phyloP scores from a whole-genome alignment of 1,284 basidiomycete species.

The Meira nashicola region DNA sequence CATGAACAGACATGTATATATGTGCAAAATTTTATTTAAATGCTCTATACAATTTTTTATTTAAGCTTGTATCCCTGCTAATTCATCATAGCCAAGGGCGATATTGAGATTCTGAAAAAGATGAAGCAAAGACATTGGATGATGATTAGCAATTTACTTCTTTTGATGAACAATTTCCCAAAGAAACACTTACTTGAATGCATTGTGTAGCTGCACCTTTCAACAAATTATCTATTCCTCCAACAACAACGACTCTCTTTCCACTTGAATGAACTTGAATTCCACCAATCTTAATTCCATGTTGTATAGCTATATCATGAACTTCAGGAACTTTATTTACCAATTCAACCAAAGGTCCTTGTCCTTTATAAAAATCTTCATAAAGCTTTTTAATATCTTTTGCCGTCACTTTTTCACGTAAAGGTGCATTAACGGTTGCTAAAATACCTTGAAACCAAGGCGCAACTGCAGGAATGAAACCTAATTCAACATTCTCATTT shows the following conservation, averaged over 20 bases:
- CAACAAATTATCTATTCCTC: constrained; percentile 76
- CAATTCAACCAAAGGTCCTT: constrained; percentile 69
- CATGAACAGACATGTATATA: too few species aligned
- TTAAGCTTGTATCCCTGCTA: constrained; percentile 64
- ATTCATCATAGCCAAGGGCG: constrained; percentile 85
- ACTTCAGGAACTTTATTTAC: constrained; percentile 71
- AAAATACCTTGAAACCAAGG: constrained; percentile 98
- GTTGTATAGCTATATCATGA: constrained; percentile 69
- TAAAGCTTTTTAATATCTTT: constrained; percentile 71
- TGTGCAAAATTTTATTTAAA: not conserved
- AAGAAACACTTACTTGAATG: constrained; percentile 66
- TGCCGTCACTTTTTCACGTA: constrained; percentile 65
- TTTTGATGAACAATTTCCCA: not conserved
- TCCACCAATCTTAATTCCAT: constrained; percentile 86
- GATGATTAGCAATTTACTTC: not conserved
- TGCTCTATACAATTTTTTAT: not conserved
- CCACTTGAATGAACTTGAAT: constrained; percentile 86
- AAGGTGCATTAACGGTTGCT: constrained; percentile 75
- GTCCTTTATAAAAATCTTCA: constrained; percentile 67
- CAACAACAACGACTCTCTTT: constrained; percentile 81
- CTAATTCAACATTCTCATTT: constrained; percentile 40
- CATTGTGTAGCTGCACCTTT: constrained; percentile 98
- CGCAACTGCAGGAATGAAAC: constrained; percentile 80
- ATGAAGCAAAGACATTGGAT: not conserved
- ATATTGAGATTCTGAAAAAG: constrained; percentile 79